These are phyloP conservation scores for Primulina tabacum DNA, from an alignment of 257 asterid species.

Conservation along the genomic window DNA sequence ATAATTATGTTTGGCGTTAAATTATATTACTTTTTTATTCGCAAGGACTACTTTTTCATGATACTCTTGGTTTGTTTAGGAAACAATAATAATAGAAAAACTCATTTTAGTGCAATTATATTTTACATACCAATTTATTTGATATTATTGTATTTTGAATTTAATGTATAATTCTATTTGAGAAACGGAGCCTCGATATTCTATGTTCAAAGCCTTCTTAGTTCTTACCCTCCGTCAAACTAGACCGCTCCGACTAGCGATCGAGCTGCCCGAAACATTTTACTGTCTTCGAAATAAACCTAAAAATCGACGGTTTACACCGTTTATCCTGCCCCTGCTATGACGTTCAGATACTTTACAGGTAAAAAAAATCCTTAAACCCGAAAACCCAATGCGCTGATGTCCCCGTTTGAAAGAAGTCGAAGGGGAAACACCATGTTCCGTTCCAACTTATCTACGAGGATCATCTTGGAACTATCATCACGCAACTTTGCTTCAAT, in stretches of 20 bases:
- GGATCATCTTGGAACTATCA: constrained; percentile 13
- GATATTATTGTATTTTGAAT: too few species aligned
- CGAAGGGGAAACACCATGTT: constrained; percentile 19
- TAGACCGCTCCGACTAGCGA: neutral
- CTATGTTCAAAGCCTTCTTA: too few species aligned
- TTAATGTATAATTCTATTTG: too few species aligned
- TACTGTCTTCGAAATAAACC: neutral
- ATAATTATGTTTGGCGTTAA: too few species aligned
- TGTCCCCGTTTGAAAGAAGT: neutral
- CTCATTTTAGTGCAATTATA: too few species aligned
- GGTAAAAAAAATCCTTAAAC: neutral
- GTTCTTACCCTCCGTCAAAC: neutral
- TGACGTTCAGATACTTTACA: neutral
- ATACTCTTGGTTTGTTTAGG: too few species aligned
- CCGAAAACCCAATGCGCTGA: neutral
- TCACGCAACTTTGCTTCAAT: constrained; percentile 18
- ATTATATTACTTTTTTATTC: too few species aligned
- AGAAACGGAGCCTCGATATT: neutral
- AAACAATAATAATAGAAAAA: too few species aligned
- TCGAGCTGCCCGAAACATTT: neutral
- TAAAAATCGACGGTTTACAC: neutral
- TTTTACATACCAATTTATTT: too few species aligned
- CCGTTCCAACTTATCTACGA: constrained; percentile 22
- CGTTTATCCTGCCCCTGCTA: neutral
- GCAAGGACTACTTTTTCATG: too few species aligned